Conservation (phyloP, 2,329 filamentous ascomycete species). For the Fusarium bulbicola region DNA sequence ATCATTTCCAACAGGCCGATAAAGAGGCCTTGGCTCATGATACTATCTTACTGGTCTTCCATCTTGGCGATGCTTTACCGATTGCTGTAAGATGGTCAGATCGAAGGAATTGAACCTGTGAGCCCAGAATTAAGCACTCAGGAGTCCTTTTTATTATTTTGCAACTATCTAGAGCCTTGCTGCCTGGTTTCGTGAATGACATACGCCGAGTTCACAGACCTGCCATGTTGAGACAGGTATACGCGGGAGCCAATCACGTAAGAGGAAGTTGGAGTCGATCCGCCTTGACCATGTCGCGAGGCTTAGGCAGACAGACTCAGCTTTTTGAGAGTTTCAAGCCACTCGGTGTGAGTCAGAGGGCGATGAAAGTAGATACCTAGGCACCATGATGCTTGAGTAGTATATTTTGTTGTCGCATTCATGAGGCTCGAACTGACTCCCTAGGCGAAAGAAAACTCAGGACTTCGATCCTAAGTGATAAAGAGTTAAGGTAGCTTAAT, state of each 20-base stretch:
- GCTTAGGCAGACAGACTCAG: background rate
- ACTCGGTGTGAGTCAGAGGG: background rate
- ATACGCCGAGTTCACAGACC: background rate
- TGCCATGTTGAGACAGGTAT: background rate
- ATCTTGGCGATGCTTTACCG: background rate
- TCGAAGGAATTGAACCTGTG: too few relatives aligned
- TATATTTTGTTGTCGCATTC: too few relatives aligned
- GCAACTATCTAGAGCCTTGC: background rate
- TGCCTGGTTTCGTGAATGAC: background rate
- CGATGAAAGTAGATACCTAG: background rate
- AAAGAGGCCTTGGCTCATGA: background rate
- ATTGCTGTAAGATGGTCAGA: too few relatives aligned
- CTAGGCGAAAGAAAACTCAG: too few relatives aligned
- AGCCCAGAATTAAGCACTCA: accelerated
- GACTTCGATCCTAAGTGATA: background rate
- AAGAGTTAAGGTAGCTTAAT: too few relatives aligned
- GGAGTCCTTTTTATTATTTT: accelerated
- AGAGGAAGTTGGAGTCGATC: background rate
- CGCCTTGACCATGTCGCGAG: background rate
- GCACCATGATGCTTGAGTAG: background rate
- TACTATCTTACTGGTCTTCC: background rate
- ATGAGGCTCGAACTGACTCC: background rate
- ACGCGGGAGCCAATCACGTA: background rate
- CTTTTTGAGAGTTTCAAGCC: background rate
- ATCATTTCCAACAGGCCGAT: background rate